Base-by-base conservation (phyloP, 75 land plant species). In the Selaginella moellendorffii region DNA sequence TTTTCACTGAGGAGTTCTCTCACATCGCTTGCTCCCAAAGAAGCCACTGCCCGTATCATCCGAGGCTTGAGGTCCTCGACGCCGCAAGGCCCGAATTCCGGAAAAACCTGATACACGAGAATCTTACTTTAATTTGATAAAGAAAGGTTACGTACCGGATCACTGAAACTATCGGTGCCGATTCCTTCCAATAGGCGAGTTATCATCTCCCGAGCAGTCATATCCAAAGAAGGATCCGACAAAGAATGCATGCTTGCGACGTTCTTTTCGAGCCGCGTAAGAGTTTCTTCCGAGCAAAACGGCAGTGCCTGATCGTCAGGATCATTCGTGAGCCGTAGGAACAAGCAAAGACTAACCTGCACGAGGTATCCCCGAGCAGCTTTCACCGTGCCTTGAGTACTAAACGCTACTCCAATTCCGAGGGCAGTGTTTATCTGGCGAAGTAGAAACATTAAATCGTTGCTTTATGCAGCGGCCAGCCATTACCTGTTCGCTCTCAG, bases 11-110 rank as follows among this genome's bases (percentile, higher is more conserved):
- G 66, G 17, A 76, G 53, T n/a, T 68, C 21, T 36, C 46, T 31
- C 24, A 76, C 58, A 22, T 76, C 78, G 17, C 26, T 31, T 36
- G 78, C 29, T 2, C 70, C 78, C 52, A 76, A 54, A 52, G 70
- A 76, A 59, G 78, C 69, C 36, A 76, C 78, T 61, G 78, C 78
- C 23, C 76, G 69, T 30, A 76, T 69, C 78, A 76, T 76, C 28
- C 78, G 54, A 17, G 62, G 53, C 24, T 72, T 76, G 20, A 76
- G 70, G 28, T 67, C 69, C 22, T 74, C 62, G n/a, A 63, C 28
- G 30, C 63, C 65, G 53, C 78, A 76, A 36, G 76, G 78, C 2
- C 78, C 78, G 61, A 60, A 76, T 24, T 26, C 51, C 19, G 78
- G 78, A 63, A 52, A 14, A 1, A 62, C 46, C 78, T 76, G 65